These are phyloP conservation scores for Camellia granthamiana DNA, from an alignment of 148 eudicot genomes.

Conservation along the genomic window DNA sequence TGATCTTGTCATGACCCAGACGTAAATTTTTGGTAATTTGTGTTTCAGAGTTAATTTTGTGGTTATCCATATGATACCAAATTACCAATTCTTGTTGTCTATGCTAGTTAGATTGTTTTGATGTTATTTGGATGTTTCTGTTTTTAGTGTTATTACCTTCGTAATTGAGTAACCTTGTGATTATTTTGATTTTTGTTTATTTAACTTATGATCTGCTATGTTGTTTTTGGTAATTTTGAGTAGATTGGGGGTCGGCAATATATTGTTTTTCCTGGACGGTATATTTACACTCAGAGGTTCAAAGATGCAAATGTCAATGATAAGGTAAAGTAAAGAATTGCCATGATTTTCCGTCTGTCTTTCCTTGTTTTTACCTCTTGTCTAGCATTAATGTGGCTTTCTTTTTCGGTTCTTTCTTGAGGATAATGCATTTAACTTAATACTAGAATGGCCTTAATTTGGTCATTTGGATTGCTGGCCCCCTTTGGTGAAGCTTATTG, in stretches of 20 bases:
- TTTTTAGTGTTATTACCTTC: not conserved
- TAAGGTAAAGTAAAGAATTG: constrained; percentile 46
- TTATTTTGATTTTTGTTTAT: not conserved
- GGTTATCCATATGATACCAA: not conserved
- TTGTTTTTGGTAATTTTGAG: constrained; percentile 1
- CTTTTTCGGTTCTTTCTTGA: not conserved
- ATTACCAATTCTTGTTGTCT: not conserved
- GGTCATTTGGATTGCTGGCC: not conserved
- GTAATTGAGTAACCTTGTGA: not conserved
- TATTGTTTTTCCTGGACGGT: constrained; percentile 89
- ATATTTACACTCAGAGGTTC: constrained; percentile 68
- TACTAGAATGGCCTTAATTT: not conserved
- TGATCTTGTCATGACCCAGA: not conserved
- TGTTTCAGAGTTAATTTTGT: not conserved
- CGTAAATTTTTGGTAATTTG: constrained; percentile 3
- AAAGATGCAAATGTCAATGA: constrained; percentile 88
- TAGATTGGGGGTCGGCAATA: constrained; percentile 90
- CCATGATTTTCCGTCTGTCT: not conserved
- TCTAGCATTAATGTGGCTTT: not conserved
- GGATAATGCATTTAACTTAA: not conserved
- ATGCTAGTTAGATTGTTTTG: not conserved
- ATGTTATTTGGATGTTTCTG: not conserved
- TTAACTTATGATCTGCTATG: not conserved
- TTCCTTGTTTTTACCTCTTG: not conserved
- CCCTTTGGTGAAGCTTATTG: no score